phyloP scores from a whole-genome alignment of 1,284 basidiomycete species.

The Pyrrhoderma noxium region DNA sequence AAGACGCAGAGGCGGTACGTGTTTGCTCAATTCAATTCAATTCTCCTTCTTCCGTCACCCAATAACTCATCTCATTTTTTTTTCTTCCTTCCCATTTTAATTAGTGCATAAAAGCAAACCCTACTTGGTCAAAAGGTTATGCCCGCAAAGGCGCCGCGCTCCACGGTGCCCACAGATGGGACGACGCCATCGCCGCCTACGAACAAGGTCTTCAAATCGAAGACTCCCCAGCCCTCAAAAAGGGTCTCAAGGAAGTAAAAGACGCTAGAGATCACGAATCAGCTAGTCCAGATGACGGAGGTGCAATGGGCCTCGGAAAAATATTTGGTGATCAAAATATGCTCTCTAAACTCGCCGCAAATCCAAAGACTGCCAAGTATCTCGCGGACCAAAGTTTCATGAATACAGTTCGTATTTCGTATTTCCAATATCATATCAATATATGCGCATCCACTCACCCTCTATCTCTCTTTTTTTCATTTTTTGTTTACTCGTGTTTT shows the following conservation, averaged over 20 bases:
- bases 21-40: conserved; percentile 2
- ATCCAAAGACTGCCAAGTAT: conserved; percentile 81
- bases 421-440: neutral
- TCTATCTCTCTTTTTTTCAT: neutral
- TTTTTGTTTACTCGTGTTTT: neutral
- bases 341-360: conserved; percentile 74
- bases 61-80: too few relatives aligned
- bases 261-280: conserved; percentile 45
- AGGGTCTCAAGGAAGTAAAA: conserved; percentile 82
- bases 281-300: conserved; percentile 26
- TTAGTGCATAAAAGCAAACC: conserved; percentile 74
- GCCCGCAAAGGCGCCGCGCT: conserved; percentile 92
- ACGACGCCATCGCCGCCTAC: conserved; percentile 80
- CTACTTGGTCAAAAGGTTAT: conserved; percentile 88
- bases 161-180: conserved; percentile 74
- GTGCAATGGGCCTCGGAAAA: conserved; percentile 57
- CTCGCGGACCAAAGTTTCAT: conserved; percentile 80
- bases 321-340: conserved; percentile 85
- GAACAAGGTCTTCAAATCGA: conserved; percentile 73
- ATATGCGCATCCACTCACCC: neutral
- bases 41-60: conserved; percentile 4
- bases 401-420: conserved; percentile 50
- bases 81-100: neutral
- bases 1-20: conserved; percentile 85
- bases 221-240: conserved; percentile 74